These are phyloP conservation scores for Monilinia laxa DNA, from an alignment of 2,329 filamentous ascomycete species.

Conservation along the genomic window DNA sequence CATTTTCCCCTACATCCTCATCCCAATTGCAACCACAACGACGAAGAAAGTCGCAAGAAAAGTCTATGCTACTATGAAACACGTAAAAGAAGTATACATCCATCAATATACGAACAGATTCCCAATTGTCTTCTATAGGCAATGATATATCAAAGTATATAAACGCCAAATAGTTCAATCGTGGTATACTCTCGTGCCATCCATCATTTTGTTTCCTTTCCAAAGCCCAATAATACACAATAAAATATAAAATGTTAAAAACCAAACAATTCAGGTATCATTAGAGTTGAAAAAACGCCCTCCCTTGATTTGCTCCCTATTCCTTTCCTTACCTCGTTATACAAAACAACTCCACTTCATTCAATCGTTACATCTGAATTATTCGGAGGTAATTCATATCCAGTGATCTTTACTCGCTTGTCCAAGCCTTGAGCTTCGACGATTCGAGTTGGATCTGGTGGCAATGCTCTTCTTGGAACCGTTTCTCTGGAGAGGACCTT, in stretches of 20 bases:
- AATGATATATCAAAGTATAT: background rate
- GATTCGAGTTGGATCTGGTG: background rate
- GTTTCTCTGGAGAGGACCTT: slow-evolving; percentile 20
- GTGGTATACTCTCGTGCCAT: background rate
- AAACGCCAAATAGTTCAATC: background rate
- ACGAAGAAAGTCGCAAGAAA: background rate
- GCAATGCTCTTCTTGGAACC: background rate
- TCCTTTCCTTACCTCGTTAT: background rate
- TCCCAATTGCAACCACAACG: background rate
- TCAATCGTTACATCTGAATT: background rate
- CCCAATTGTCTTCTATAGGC: background rate
- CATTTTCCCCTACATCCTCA: background rate
- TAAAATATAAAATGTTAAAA: background rate
- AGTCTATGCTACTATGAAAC: background rate
- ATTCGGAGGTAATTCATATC: background rate
- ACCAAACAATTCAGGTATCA: background rate
- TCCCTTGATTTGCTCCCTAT: background rate
- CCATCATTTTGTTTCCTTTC: background rate
- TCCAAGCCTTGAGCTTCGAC: slow-evolving; percentile 3
- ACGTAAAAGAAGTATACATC: background rate
- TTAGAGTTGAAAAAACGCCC: slow-evolving; percentile 2
- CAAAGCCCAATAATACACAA: background rate
- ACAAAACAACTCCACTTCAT: background rate
- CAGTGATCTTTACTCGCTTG: background rate
- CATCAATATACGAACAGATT: too few relatives aligned